phyloP scores from a whole-genome alignment of 2,329 filamentous ascomycete species.

The Epichloe aotearoae region DNA sequence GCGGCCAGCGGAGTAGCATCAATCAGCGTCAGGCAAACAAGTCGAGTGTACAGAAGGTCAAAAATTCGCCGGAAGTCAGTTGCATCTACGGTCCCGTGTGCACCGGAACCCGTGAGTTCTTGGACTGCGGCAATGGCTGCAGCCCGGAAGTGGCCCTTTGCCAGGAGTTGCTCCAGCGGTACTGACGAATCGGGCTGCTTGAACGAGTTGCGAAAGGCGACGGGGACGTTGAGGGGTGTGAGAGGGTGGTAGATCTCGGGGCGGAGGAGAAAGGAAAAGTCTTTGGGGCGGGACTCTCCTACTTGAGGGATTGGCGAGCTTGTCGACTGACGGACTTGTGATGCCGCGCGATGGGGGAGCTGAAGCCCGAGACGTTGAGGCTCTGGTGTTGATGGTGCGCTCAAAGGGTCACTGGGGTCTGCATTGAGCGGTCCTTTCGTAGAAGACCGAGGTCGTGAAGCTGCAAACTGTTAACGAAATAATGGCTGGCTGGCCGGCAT shows the following conservation, averaged over 20 bases:
- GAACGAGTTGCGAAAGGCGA: slow-evolving; percentile 55
- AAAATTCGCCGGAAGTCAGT: slow-evolving; percentile 57
- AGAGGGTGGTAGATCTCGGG: slow-evolving; percentile 76
- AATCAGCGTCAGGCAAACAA: slow-evolving; percentile 71
- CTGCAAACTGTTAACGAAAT: background rate
- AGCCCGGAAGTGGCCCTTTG: slow-evolving; percentile 63
- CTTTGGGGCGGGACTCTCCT: slow-evolving; percentile 33
- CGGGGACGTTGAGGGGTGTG: slow-evolving; percentile 45
- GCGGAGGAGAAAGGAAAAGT: slow-evolving; percentile 69
- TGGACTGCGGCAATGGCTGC: slow-evolving; percentile 58
- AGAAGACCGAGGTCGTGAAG: slow-evolving; percentile 8
- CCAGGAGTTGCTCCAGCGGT: slow-evolving; percentile 54
- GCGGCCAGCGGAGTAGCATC: slow-evolving; percentile 56
- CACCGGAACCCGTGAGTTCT: slow-evolving; percentile 39
- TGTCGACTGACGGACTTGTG: slow-evolving; percentile 7
- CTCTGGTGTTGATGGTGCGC: slow-evolving; percentile 4
- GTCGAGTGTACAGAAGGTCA: slow-evolving; percentile 62
- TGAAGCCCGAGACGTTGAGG: slow-evolving; percentile 3
- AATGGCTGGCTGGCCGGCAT: background rate
- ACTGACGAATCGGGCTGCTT: slow-evolving; percentile 50
- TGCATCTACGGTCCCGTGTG: slow-evolving; percentile 31
- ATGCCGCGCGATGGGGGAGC: slow-evolving; percentile 11
- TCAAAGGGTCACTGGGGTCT: slow-evolving; percentile 4
- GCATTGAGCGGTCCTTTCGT: slow-evolving; percentile 7
- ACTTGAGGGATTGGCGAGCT: slow-evolving; percentile 17